Conservation (phyloP, 805 yeast genomes). For the Yamadazyma kitorensis region DNA sequence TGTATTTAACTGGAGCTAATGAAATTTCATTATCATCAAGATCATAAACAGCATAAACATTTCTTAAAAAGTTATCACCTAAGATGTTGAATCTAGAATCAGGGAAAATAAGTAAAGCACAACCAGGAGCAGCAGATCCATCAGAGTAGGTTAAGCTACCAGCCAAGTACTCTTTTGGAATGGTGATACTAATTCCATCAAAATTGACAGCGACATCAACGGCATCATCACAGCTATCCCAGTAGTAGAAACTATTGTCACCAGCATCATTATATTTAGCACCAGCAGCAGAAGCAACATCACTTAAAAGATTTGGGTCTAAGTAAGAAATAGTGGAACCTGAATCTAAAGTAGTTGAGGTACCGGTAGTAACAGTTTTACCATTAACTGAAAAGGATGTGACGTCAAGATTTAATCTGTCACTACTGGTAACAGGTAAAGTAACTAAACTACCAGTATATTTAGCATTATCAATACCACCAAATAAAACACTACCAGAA, state of each 20-base stretch:
- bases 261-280: slow-evolving; percentile 32
- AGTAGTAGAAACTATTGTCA: slow-evolving; percentile 4
- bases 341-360: slow-evolving; percentile 20
- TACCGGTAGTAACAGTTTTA: slow-evolving; percentile 5
- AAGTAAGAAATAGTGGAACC: slow-evolving; percentile 41
- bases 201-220: slow-evolving; percentile 8
- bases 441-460: slow-evolving; percentile 20
- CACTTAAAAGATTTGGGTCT: slow-evolving; percentile 28
- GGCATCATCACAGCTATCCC: slow-evolving; percentile 1
- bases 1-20: slow-evolving; percentile 37
- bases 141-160: background rate
- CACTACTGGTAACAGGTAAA: slow-evolving; percentile 19
- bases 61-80: slow-evolving; percentile 65
- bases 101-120: slow-evolving; percentile 1
- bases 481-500: slow-evolving; percentile 28
- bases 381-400: slow-evolving; percentile 27
- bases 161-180: slow-evolving; percentile 6
- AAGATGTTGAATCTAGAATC: slow-evolving; percentile 20
- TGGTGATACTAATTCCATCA: slow-evolving; percentile 10
- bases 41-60: slow-evolving; percentile 63
- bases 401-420: slow-evolving; percentile 47
- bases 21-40: slow-evolving; percentile 55
- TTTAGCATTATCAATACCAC: slow-evolving; percentile 29
- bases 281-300: slow-evolving; percentile 35
- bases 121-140: slow-evolving; percentile 1